Evolutionary conservation across 139 green algal species (phyloP).

Genomic region (Chlorella sp.): DNA sequence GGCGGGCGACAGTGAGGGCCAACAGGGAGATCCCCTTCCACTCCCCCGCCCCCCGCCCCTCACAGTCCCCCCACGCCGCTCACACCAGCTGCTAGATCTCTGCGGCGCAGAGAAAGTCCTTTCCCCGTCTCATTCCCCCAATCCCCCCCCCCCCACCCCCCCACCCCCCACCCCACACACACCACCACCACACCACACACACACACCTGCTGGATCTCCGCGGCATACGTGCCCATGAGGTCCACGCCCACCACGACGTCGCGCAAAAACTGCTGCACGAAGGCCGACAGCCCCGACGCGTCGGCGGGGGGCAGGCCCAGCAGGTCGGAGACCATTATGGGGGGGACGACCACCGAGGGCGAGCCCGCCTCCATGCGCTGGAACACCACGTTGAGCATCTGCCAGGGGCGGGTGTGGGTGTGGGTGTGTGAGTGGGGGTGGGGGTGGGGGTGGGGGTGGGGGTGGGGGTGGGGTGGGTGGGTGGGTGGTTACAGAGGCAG

Average conservation of each 20-base stretch:
- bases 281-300: constrained; percentile 41
- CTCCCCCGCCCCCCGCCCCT: no score
- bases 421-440: background rate
- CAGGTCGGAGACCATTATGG: constrained; percentile 56
- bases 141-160: background rate
- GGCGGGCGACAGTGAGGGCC: no score
- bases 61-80: no score
- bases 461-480: background rate
- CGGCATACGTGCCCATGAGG: constrained; percentile 48
- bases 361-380: constrained; percentile 88
- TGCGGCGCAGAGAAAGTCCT: background rate
- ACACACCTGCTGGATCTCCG: constrained; percentile 51
- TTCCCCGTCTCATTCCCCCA: background rate
- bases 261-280: constrained; percentile 88
- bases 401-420: background rate
- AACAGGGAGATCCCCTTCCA: no score
- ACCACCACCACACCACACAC: background rate
- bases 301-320: constrained; percentile 61
- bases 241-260: constrained; percentile 66
- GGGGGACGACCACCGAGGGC: constrained; percentile 24
- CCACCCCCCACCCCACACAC: background rate
- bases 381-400: constrained; percentile 96
- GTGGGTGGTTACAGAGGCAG: no score
- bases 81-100: no score
- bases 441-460: background rate